These are phyloP conservation scores for Turnera subulata DNA, from an alignment of 345 rosid genomes.

Conservation along the genomic window DNA sequence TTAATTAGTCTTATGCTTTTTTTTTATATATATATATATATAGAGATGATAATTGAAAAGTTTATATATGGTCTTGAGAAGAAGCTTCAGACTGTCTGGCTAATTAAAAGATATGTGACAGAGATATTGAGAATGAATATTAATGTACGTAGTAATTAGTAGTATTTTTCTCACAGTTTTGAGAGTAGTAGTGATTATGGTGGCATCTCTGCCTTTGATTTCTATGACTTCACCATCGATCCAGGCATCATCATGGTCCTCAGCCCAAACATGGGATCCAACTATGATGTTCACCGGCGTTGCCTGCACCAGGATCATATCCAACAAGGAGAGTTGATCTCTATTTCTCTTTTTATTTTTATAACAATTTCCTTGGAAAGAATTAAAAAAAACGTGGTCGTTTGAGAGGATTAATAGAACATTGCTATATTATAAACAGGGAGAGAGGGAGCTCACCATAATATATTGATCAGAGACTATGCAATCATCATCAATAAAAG, in stretches of 20 bases:
- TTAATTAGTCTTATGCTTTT: too few relatives aligned
- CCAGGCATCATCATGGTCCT: slow-evolving; percentile 59
- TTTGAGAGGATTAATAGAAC: too few relatives aligned
- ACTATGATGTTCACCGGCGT: slow-evolving; percentile 52
- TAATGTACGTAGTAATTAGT: neutral
- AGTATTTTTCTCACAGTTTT: slow-evolving; percentile 52
- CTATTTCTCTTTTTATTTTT: too few relatives aligned
- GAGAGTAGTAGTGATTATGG: slow-evolving; percentile 29
- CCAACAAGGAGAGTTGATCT: neutral
- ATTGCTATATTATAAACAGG: too few relatives aligned
- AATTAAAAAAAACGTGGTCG: too few relatives aligned
- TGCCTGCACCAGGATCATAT: slow-evolving; percentile 38
- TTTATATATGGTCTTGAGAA: neutral
- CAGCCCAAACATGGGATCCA: slow-evolving; percentile 60
- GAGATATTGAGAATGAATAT: neutral
- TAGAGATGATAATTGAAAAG: neutral
- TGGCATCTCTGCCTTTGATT: slow-evolving; percentile 44
- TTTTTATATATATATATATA: too few relatives aligned
- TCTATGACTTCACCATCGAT: slow-evolving; percentile 50
- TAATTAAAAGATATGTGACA: neutral
- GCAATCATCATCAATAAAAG: slow-evolving; percentile 11
- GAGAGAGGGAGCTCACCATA: slow-evolving; percentile 25
- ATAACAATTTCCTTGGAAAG: too few relatives aligned
- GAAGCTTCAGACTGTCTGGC: neutral
- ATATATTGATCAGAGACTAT: slow-evolving; percentile 9